phyloP scores from a whole-genome alignment of 139 green algal species.

The Limnomonas spitsbergensis region DNA sequence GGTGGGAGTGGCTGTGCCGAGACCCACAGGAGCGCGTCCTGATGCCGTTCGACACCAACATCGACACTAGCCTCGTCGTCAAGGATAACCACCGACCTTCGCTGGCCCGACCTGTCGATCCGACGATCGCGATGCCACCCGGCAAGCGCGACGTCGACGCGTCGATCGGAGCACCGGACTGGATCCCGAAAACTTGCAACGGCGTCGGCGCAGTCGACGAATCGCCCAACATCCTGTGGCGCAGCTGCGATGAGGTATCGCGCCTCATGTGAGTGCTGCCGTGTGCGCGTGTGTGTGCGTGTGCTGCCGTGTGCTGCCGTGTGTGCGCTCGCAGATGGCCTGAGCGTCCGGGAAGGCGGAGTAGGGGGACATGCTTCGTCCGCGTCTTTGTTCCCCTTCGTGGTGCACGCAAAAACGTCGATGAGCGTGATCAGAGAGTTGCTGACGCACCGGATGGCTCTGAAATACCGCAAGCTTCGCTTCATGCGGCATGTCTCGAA shows the following conservation, averaged over 20 bases:
- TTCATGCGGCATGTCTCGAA: too few species aligned
- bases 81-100: constrained; percentile 18
- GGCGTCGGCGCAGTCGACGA: not conserved
- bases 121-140: not conserved
- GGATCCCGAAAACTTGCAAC: not conserved
- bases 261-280: too few species aligned
- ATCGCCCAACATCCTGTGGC: not conserved
- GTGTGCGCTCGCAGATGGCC: too few species aligned
- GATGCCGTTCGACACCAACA: constrained; percentile 6
- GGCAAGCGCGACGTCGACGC: not conserved
- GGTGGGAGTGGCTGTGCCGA: constrained; percentile 14
- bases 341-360: too few species aligned
- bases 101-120: not conserved
- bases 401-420: too few species aligned
- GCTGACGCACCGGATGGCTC: too few species aligned
- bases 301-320: too few species aligned
- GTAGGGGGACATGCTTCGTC: too few species aligned
- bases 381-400: too few species aligned
- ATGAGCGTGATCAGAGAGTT: too few species aligned
- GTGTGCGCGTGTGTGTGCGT: too few species aligned
- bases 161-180: not conserved
- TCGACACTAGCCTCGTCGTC: constrained; percentile 12
- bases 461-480: too few species aligned
- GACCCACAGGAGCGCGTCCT: constrained; percentile 12
- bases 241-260: not conserved